Percentiles rank a stretch among this genome's conserved stretches.
Evolutionary conservation across 805 yeast genomes (phyloP).

Genomic region (Myxozyma melibiosi): DNA sequence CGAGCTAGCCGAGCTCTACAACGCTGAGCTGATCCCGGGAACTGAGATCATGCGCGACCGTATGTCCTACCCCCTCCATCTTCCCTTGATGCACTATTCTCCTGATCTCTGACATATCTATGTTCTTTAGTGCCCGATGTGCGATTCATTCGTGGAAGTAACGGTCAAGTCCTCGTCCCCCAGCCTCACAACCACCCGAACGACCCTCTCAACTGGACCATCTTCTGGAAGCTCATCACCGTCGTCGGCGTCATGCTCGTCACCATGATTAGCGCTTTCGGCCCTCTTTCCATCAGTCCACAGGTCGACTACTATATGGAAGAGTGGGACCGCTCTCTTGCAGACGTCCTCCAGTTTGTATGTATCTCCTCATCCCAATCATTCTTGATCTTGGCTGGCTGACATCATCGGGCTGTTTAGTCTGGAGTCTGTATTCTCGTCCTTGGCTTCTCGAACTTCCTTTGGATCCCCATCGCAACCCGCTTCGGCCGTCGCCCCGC

Average conservation of each 20-base stretch:
- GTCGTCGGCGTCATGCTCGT: slow-evolving; percentile 1
- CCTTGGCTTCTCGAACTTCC: slow-evolving; percentile 6
- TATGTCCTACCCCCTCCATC: background rate
- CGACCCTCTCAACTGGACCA: slow-evolving; percentile 46
- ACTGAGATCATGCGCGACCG: slow-evolving; percentile 5
- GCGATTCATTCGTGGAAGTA: background rate
- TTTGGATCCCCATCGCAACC: slow-evolving; percentile 6
- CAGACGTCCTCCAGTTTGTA: slow-evolving; percentile 5
- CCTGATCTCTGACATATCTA: too few species aligned
- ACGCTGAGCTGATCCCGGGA: slow-evolving; percentile 5
- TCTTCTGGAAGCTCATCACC: slow-evolving; percentile 31
- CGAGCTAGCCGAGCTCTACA: background rate
- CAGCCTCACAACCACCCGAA: slow-evolving; percentile 46
- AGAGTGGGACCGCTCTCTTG: slow-evolving; percentile 9
- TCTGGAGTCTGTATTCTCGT: slow-evolving; percentile 8
- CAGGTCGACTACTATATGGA: slow-evolving; percentile 4
- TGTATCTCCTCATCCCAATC: background rate
- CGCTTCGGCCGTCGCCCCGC: slow-evolving; percentile 1
- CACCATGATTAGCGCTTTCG: background rate
- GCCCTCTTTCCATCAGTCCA: slow-evolving; percentile 5
- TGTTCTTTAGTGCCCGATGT: background rate
- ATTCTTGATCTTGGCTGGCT: background rate
- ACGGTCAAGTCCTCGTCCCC: slow-evolving; percentile 41
- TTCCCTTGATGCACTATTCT: too few species aligned
- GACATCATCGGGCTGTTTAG: background rate